phyloP scores from a whole-genome alignment of 768 basidiomycete species.

The Coprinopsis strossmayeri region DNA sequence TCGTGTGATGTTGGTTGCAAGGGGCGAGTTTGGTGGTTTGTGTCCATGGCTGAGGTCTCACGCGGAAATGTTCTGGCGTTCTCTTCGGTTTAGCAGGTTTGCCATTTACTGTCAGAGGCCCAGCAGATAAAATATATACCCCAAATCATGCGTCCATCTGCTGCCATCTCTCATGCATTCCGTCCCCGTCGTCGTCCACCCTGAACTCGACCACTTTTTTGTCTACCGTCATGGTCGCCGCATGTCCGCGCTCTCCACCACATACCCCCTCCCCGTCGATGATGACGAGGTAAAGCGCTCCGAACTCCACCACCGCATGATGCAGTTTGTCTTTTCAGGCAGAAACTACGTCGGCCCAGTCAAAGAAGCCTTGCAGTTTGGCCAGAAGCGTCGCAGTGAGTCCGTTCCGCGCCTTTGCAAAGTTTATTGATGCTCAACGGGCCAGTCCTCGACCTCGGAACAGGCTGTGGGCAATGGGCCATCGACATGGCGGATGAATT shows the following conservation, averaged over 20 bases:
- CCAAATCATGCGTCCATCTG: no score
- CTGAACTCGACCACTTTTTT: constrained; percentile 46
- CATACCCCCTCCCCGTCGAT: constrained; percentile 63
- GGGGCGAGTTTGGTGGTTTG: no score
- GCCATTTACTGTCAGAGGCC: no score
- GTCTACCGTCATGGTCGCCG: constrained; percentile 43
- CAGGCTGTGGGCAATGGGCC: constrained; percentile 63
- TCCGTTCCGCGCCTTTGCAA: constrained; percentile 5
- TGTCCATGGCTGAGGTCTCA: constrained; percentile 1
- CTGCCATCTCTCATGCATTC: no score
- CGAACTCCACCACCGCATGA: constrained; percentile 54
- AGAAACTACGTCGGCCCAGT: constrained; percentile 65
- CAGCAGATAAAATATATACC: not conserved
- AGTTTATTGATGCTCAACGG: constrained; percentile 2
- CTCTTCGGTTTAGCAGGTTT: constrained; percentile 2
- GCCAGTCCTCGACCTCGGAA: constrained; percentile 63
- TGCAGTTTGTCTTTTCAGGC: constrained; percentile 61
- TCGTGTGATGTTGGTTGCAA: no score
- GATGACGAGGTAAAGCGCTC: constrained; percentile 63
- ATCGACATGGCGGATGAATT: constrained; percentile 73
- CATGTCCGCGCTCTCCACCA: constrained; percentile 47
- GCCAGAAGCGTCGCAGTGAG: constrained; percentile 37
- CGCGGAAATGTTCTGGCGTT: not conserved
- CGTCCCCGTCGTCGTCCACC: constrained; percentile 27
- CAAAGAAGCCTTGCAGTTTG: constrained; percentile 46